phyloP scores from a whole-genome alignment of 768 basidiomycete species.

The Lentinula lateritia region DNA sequence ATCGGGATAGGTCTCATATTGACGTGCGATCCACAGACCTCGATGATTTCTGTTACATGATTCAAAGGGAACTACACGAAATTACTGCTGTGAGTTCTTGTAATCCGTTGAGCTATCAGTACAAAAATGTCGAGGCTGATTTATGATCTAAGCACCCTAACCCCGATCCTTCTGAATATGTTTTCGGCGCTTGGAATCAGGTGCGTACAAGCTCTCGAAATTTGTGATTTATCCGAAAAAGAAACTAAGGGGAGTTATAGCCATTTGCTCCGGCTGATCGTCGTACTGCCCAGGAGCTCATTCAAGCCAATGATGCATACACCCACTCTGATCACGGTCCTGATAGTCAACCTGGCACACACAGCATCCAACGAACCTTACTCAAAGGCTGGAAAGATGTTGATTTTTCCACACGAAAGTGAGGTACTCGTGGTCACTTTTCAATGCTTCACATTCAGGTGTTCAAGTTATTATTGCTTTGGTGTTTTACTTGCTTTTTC shows the following conservation, averaged over 20 bases:
- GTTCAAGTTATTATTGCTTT: not conserved
- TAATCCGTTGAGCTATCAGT: not conserved
- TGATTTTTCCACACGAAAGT: conserved; percentile 28
- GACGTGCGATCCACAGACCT: conserved; percentile 33
- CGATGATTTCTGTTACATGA: conserved; percentile 60
- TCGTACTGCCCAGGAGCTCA: conserved; percentile 50
- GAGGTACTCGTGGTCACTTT: not conserved
- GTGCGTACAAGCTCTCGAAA: not conserved
- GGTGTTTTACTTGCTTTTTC: not conserved
- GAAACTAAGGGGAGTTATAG: conserved; percentile 16
- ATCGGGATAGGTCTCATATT: not conserved
- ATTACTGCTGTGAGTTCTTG: conserved; percentile 55
- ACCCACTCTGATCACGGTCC: conserved; percentile 19
- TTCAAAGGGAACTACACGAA: conserved; percentile 66
- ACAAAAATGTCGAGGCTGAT: not conserved
- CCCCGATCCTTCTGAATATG: conserved; percentile 44
- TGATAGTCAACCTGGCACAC: conserved; percentile 23
- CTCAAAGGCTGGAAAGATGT: conserved; percentile 38
- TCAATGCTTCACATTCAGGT: not conserved
- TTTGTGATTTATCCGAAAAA: not conserved
- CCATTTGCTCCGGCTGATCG: conserved; percentile 65
- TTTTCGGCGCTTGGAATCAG: conserved; percentile 53
- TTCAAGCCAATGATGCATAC: conserved; percentile 32
- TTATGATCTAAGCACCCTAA: conserved; percentile 42
- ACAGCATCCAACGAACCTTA: conserved; percentile 32